Evolutionary conservation across 1,284 basidiomycete species (phyloP).

Genomic region (Malassezia obtusa): DNA sequence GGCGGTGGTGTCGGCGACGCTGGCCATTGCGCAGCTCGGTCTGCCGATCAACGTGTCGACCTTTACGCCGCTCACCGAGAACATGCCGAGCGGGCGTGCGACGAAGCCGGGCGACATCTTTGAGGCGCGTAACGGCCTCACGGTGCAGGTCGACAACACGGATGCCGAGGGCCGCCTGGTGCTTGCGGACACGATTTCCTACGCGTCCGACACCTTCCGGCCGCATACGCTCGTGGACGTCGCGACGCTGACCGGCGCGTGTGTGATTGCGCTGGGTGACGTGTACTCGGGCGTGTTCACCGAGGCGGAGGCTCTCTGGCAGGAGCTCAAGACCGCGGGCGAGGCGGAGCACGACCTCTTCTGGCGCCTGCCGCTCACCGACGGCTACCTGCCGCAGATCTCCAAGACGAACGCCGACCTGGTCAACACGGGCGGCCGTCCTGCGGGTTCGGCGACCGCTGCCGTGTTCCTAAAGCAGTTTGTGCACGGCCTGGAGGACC

Average conservation of each 20-base stretch:
- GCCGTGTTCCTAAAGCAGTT: constrained; percentile 73
- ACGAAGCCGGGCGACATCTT: constrained; percentile 74
- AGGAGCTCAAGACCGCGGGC: constrained; percentile 62
- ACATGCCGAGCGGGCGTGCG: constrained; percentile 59
- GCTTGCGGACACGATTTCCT: constrained; percentile 68
- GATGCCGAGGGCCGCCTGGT: constrained; percentile 77
- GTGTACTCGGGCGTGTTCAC: constrained; percentile 66
- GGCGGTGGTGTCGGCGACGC: constrained; percentile 61
- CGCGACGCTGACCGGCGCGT: constrained; percentile 64
- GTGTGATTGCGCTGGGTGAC: constrained; percentile 54
- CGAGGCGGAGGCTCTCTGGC: constrained; percentile 58
- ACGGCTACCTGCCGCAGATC: constrained; percentile 69
- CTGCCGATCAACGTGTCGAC: constrained; percentile 69
- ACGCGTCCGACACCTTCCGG: constrained; percentile 66
- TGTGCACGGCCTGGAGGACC: constrained; percentile 50
- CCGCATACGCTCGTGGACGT: constrained; percentile 75
- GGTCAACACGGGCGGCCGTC: constrained; percentile 63
- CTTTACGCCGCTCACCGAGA: constrained; percentile 70
- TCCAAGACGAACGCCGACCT: constrained; percentile 68
- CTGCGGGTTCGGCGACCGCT: constrained; percentile 69
- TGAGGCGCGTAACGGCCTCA: constrained; percentile 79
- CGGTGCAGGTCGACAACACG: constrained; percentile 77
- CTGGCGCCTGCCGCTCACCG: constrained; percentile 56
- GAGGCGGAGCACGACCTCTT: constrained; percentile 55
- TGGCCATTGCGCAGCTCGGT: constrained; percentile 69